Percentiles rank a stretch among this genome's conserved stretches.
These are phyloP conservation scores for Metschnikowia dekortorum DNA, from an alignment of 805 yeast genomes.

Conservation along the genomic window DNA sequence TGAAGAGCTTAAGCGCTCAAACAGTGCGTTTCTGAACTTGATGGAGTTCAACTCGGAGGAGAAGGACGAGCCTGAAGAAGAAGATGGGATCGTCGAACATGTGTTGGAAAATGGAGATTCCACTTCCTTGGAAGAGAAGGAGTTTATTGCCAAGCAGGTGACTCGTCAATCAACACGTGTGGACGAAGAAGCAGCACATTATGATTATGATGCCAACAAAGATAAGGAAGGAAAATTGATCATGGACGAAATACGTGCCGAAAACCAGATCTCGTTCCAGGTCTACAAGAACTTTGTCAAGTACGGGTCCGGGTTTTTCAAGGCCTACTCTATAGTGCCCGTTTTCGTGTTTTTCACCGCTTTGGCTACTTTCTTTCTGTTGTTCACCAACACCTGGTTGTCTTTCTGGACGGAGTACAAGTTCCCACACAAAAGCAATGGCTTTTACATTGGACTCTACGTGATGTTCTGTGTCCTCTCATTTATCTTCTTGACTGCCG, in stretches of 20 bases:
- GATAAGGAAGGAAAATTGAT: conserved; percentile 16
- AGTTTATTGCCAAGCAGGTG: conserved; percentile 10
- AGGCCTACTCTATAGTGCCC: conserved; percentile 21
- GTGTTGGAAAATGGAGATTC: conserved; percentile 9
- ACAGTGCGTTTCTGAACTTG: conserved; percentile 31
- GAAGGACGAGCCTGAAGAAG: conserved; percentile 20
- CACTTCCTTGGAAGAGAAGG: conserved; percentile 6
- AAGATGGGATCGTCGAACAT: conserved; percentile 16
- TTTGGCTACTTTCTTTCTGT: conserved; percentile 45
- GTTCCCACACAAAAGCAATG: conserved; percentile 43
- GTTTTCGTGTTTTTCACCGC: conserved; percentile 17
- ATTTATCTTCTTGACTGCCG: conserved; percentile 38
- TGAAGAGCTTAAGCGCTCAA: conserved; percentile 45
- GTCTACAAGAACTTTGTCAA: conserved; percentile 31
- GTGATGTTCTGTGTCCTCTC: conserved; percentile 55
- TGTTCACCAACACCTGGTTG: conserved; percentile 72
- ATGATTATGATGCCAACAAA: conserved; percentile 25
- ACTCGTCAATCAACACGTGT: conserved; percentile 18
- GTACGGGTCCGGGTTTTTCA: conserved; percentile 26
- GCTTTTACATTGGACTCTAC: conserved; percentile 71
- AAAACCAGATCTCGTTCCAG: conserved; percentile 23
- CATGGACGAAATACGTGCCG: conserved; percentile 14
- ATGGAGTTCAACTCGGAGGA: conserved; percentile 34
- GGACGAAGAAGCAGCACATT: conserved; percentile 32
- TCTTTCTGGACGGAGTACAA: conserved; percentile 71